Evolutionary conservation across 208 protist species (phyloP).

Genomic region (Leishmania arabica): DNA sequence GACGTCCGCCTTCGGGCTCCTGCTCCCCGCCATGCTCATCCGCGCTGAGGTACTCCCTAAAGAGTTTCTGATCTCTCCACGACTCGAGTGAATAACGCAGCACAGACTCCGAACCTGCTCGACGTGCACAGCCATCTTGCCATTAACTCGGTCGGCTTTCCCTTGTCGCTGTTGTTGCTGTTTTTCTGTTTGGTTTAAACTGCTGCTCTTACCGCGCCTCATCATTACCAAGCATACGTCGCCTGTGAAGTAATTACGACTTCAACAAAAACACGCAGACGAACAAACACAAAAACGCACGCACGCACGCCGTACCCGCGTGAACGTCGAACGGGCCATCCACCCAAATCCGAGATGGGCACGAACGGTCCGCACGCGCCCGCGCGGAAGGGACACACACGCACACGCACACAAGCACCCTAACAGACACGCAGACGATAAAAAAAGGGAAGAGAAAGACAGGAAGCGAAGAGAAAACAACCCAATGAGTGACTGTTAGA

Average conservation of each 20-base stretch:
- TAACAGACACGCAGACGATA: neutral
- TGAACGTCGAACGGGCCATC: neutral
- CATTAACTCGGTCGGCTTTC: neutral
- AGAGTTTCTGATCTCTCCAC: neutral
- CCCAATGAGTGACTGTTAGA: neutral
- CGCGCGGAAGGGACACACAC: neutral
- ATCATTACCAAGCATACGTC: neutral
- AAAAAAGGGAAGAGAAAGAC: neutral
- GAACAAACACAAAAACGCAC: neutral
- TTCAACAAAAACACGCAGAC: neutral
- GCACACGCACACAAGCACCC: neutral
- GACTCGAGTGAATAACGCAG: neutral
- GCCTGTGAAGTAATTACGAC: neutral
- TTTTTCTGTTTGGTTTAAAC: neutral
- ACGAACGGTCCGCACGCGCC: neutral
- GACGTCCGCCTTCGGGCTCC: neutral
- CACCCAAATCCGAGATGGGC: neutral
- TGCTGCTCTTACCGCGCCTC: neutral
- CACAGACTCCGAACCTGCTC: neutral
- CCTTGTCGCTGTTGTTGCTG: neutral
- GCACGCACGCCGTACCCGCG: neutral
- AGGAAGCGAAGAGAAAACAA: neutral
- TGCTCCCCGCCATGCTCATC: neutral
- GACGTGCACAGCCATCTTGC: neutral
- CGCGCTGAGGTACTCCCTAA: neutral